Evolutionary conservation across 2,329 filamentous ascomycete genomes (phyloP).

Genomic region (Aspergillus flavus): DNA sequence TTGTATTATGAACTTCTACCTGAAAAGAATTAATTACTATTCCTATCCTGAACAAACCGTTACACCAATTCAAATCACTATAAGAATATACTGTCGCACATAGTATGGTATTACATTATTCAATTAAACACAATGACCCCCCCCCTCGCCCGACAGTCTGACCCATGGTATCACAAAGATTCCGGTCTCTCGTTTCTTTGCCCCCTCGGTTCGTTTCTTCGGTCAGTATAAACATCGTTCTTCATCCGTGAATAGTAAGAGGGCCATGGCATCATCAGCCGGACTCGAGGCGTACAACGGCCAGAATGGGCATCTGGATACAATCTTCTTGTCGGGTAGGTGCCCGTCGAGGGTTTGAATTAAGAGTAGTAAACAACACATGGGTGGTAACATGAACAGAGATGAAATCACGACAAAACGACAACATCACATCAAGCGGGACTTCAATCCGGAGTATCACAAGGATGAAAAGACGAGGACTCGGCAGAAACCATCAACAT

Average conservation of each 20-base stretch:
- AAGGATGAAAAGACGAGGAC: neutral
- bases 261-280: conserved; percentile 9
- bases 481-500: neutral
- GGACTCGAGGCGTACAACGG: neutral
- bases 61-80: conserved; percentile 10
- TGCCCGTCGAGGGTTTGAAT: conserved; percentile 1
- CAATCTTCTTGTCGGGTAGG: conserved; percentile 6
- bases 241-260: conserved; percentile 6
- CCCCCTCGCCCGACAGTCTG: neutral
- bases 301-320: neutral
- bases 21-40: conserved; percentile 12
- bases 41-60: conserved; percentile 6
- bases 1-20: no score
- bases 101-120: conserved; percentile 22
- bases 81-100: conserved; percentile 13
- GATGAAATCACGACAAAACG: conserved; percentile 2
- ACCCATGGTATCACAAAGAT: conserved; percentile 4
- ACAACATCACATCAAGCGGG: conserved; percentile 15
- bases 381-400: conserved; percentile 11
- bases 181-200: neutral
- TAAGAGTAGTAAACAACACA: neutral
- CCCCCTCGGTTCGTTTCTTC: neutral
- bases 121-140: conserved; percentile 17
- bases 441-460: conserved; percentile 15
- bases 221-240: neutral